These are phyloP conservation scores for Vanrija pseudolonga DNA, from an alignment of 1,284 basidiomycete species.

Conservation along the genomic window DNA sequence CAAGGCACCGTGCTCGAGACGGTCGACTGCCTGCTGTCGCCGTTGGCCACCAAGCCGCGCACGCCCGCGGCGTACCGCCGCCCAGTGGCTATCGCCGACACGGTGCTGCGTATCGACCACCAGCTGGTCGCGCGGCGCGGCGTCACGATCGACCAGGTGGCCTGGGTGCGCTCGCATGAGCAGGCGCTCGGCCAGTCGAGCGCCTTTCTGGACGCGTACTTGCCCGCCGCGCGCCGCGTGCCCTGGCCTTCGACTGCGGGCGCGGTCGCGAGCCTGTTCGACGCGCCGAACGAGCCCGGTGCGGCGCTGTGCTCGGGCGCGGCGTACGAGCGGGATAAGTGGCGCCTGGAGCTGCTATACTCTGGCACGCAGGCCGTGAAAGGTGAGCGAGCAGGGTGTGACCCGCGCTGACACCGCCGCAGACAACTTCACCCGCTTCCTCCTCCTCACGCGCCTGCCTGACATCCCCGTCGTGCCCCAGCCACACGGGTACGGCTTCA, in stretches of 20 bases:
- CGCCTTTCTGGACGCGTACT: slow-evolving; percentile 25
- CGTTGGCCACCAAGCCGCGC: not conserved
- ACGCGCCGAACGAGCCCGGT: slow-evolving; percentile 14
- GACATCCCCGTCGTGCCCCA: no score
- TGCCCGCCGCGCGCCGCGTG: slow-evolving; percentile 32
- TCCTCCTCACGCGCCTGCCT: slow-evolving; percentile 27
- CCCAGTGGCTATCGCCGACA: slow-evolving; percentile 13
- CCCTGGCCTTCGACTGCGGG: slow-evolving; percentile 40
- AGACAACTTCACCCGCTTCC: slow-evolving; percentile 49
- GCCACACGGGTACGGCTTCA: not conserved
- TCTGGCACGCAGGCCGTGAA: slow-evolving; percentile 42
- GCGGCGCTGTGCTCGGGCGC: slow-evolving; percentile 46
- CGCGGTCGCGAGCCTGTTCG: slow-evolving; percentile 32
- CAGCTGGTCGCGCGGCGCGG: slow-evolving; percentile 39
- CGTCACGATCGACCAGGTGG: slow-evolving; percentile 29
- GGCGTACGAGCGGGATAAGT: slow-evolving; percentile 23
- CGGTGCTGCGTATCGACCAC: slow-evolving; percentile 38
- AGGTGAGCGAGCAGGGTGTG: slow-evolving; percentile 26
- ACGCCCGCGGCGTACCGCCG: not conserved
- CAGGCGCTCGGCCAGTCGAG: slow-evolving; percentile 49
- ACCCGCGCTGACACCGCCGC: not conserved
- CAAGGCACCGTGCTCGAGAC: slow-evolving; percentile 47
- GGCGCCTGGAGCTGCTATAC: slow-evolving; percentile 31
- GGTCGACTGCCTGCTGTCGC: slow-evolving; percentile 35
- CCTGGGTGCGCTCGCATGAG: slow-evolving; percentile 45